Evolutionary conservation across 148 eudicot genomes (phyloP), one percentile per base, ranked within the genome.

Genomic region (Cornus kousa): DNA sequence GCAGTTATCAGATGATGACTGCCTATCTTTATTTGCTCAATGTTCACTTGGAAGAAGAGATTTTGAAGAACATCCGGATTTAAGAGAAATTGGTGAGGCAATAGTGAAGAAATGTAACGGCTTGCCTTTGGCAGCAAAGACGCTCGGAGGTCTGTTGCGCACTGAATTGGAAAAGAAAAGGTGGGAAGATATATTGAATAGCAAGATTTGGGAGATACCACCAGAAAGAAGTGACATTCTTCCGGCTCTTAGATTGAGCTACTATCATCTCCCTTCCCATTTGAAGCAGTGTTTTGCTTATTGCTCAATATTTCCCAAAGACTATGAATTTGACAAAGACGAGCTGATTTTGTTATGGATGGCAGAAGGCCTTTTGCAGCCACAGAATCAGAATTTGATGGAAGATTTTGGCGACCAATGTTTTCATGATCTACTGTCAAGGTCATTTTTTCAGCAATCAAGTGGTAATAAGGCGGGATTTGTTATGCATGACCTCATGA

Each of bases 61-160:
- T 20, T 20, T 17, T 62, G 66, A 62, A 1, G 66, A 1, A 62
- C 24, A 62, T 70, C 60, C 73, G n/a, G 22, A 10, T 0, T 32
- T 81, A 7, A 40, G 9, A 55, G 32, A 33, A 71, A 28, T 70
- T 46, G 83, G 79, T 62, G 23, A 20, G 74, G 65, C 37, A n/a
- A 65, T 82, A 22, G 77, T 40, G 39, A 68, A 72, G 75, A 82
- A 77, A 64, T 82, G 84, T 46, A 66, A 48, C 16, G 77, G 80
- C 62, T 72, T 77, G 68, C 84, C 84, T 67, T 77, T 82, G 80
- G 84, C 84, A 31, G 80, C 74, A 11, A 82, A 77, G 73, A 33
- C 80, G 19, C 75, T 81, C 7, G 83, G 79, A 5, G 79, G 83
- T 11, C 60, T 74, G 14, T 14, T 81, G 22, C 78, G 83, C 37